Evolutionary conservation across 2,329 filamentous ascomycete species (phyloP), one percentile per base, ranked within the genome.

Genomic region (Neopestalotiopsis rosae): DNA sequence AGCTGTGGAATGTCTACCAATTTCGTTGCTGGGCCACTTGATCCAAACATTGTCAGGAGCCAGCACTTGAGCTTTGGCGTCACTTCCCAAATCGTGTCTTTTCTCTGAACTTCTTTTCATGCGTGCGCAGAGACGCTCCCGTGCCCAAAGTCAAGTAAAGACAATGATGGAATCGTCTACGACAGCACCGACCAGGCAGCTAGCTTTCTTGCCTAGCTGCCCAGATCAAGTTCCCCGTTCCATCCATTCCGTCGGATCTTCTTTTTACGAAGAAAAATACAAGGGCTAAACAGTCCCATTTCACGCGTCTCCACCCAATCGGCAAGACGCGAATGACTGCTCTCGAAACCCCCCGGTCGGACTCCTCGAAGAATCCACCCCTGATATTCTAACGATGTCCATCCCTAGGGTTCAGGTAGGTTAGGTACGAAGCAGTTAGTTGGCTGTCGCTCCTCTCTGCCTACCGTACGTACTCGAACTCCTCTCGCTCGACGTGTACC

Each of bases 1-100:
- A 61, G 56, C 32, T 24, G 52, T 61, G 52, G 71, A 72, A 75
- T 74, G 72, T 65, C 71, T 71, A 71, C 71, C 71, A 75, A 76
- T 75, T 61, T 72, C 68, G 75, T 76, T 77, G 74, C 74, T 73
- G 68, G 72, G 74, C 70, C 75, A 76, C 67, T 66, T 57, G 56
- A 28, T 34, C 45, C 45, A 66, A 66, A 66, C 42, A 56, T 30
- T 49, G 24, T n/a, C 28, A 38, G 38, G 45, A 52, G 45, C 17
- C 45, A 52, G 17, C 14, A 17, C 14, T 49, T 49, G 17, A 20
- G 45, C 45, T 17, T 20, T 52, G 45, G 45, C 17, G 45, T 52
- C 45, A 52, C 45, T 52, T 52, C 45, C 45, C 17, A 52, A 20
- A 17, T 20, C 45, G 17, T 52, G 45, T 17, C 17, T 52, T 49